Percentiles rank a stretch among this genome's conserved stretches.
Conservation (phyloP, 768 basidiomycete species). For the Trametes cinnabarina region DNA sequence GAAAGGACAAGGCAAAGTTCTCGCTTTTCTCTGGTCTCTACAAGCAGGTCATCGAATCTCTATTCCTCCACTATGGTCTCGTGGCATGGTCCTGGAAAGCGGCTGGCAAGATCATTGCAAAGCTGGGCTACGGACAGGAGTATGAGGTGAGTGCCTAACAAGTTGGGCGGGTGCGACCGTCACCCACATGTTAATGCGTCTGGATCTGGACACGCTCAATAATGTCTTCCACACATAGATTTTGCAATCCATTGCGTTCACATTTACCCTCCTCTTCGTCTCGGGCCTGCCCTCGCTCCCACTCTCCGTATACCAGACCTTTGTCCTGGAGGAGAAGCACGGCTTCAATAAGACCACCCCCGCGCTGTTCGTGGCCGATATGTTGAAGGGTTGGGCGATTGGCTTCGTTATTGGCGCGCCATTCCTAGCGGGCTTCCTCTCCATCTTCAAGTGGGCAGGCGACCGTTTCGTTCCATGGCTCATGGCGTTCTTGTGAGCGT, state of each 20-base stretch:
- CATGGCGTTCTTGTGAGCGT: conserved; percentile 89
- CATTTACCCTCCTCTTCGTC: conserved; percentile 60
- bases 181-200: too few species aligned
- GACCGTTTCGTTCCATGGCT: conserved; percentile 90
- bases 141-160: too few species aligned
- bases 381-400: conserved; percentile 76
- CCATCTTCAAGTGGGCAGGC: conserved; percentile 91
- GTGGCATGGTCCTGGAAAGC: conserved; percentile 81
- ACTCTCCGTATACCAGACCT: conserved; percentile 80
- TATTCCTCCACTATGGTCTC: conserved; percentile 69
- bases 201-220: too few species aligned
- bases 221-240: conserved; percentile 51
- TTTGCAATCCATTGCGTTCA: conserved; percentile 77
- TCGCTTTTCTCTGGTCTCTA: conserved; percentile 70
- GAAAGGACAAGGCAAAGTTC: conserved; percentile 85
- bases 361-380: conserved; percentile 69
- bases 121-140: conserved; percentile 62
- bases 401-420: conserved; percentile 75
- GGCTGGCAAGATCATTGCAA: conserved; percentile 51
- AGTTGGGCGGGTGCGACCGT: too few species aligned
- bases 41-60: conserved; percentile 69
- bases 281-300: conserved; percentile 73
- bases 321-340: conserved; percentile 91
- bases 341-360: conserved; percentile 96
- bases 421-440: conserved; percentile 83